A percentile compares a stretch with the other conserved stretches of the same genome.
phyloP scores from a whole-genome alignment of 1,139 yeast species.

The Blastobotrys buckinghamii region DNA sequence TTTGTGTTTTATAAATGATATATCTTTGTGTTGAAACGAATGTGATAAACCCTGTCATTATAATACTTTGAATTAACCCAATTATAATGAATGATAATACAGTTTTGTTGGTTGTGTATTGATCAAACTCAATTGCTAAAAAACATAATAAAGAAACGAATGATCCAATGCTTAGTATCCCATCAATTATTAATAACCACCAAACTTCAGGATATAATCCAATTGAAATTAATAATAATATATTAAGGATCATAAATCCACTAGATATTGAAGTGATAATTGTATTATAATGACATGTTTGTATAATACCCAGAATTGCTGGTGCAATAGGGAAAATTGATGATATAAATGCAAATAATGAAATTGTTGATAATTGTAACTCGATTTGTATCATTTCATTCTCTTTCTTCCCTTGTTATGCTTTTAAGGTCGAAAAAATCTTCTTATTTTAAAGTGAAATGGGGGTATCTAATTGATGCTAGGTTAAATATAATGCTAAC shows the following conservation, averaged over 20 bases:
- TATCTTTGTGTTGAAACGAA: slow-evolving; percentile 4
- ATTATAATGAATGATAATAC: not conserved
- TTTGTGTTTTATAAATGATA: not conserved
- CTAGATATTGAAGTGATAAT: not conserved
- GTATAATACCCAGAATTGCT: slow-evolving; percentile 7
- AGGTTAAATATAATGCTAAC: no score
- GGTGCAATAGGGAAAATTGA: slow-evolving; percentile 8
- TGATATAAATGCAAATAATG: slow-evolving; percentile 10
- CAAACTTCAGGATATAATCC: slow-evolving; percentile 1
- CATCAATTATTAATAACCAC: slow-evolving; percentile 4
- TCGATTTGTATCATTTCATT: slow-evolving; percentile 11
- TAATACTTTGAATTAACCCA: not conserved
- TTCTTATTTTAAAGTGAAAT: no score
- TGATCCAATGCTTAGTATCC: not conserved
- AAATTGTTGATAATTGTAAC: slow-evolving; percentile 12
- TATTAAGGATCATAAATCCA: not conserved
- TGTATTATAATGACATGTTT: not conserved
- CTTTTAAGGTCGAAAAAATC: no score
- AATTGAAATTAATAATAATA: not conserved
- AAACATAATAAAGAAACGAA: not conserved
- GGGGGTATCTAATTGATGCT: no score
- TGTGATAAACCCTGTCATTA: slow-evolving; percentile 1
- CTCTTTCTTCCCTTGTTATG: not conserved
- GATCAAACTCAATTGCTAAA: not conserved
- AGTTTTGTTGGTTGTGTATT: not conserved